phyloP scores from a whole-genome alignment of 2,329 filamentous ascomycete genomes.

The Aspergillus uvarum region DNA sequence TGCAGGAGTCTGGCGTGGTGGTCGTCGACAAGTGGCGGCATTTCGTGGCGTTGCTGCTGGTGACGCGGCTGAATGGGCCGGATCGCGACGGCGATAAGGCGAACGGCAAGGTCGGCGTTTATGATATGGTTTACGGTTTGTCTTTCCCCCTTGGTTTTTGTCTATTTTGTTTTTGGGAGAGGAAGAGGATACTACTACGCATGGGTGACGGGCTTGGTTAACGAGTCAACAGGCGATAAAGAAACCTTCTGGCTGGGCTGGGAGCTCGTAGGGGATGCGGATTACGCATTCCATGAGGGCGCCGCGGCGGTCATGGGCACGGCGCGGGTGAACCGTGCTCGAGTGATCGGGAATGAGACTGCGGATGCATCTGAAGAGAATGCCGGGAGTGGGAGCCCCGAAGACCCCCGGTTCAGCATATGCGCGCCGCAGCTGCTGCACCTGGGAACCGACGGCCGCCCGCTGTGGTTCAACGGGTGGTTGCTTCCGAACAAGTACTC shows the following conservation, averaged over 20 bases:
- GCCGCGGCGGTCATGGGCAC: slow-evolving; percentile 23
- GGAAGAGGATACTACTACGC: too few relatives aligned
- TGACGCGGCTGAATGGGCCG: slow-evolving; percentile 37
- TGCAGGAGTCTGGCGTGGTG: slow-evolving; percentile 49
- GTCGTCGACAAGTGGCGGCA: slow-evolving; percentile 51
- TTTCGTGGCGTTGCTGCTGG: slow-evolving; percentile 45
- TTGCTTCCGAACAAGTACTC: slow-evolving; percentile 42
- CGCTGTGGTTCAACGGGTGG: slow-evolving; percentile 52
- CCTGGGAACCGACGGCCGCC: slow-evolving; percentile 41
- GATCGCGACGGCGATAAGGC: slow-evolving; percentile 45
- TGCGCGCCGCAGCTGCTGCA: slow-evolving; percentile 50
- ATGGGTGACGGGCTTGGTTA: too few relatives aligned
- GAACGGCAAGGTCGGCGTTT: slow-evolving; percentile 42
- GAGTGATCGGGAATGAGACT: too few relatives aligned
- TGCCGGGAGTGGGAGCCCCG: neutral
- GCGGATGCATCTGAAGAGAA: neutral
- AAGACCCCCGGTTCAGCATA: slow-evolving; percentile 21
- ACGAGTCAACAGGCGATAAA: slow-evolving; percentile 43
- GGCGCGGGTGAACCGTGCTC: too few relatives aligned
- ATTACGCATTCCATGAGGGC: slow-evolving; percentile 48
- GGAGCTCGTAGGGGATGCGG: slow-evolving; percentile 45
- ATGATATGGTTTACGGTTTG: slow-evolving; percentile 51
- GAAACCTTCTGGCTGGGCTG: slow-evolving; percentile 53
- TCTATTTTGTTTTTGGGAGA: too few relatives aligned
- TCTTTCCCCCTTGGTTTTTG: too few relatives aligned